Evolutionary conservation across 192 early-diverging fungal genomes (phyloP), one percentile per base, ranked within the genome.

Genomic region (Coemansia sp.): DNA sequence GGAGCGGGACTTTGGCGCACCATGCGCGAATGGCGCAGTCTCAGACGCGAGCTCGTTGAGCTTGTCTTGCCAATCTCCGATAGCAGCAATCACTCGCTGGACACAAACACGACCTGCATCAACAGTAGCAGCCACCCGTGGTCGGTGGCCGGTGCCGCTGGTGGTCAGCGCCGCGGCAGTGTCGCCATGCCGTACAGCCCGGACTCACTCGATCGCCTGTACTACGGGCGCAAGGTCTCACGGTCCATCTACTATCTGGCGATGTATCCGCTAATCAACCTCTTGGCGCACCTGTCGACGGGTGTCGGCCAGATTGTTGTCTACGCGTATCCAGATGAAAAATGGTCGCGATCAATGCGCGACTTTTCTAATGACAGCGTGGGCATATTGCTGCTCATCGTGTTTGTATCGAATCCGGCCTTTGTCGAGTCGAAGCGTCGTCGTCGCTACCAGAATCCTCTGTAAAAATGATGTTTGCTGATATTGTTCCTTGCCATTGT

Each of bases 351-450:
- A 53, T 77, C 74, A 40, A 64, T 77, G 60, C 74, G 80, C 17
- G 74, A 82, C 36, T 82, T 71, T 43, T 77, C 80, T 17, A 82
- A 82, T 58, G 80, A 82, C 61, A 77, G 80, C 62, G 80, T 82
- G 6, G 80, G 80, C 36, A 74, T 82, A 31, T 59, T 82, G 42
- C 51, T 82, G 62, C 58, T 82, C 17, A 65, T 77, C 56, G 79
- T 82, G 32, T 82, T 82, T 59, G 69, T 82, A 10, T 76, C 74
- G n/a, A 82, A 82, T 47, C 79, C 79, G 24, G 79, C 80, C 27
- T 82, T 82, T 74, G 80, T 82, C 19, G 62, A 82, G 47, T 62
- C 65, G 12, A 73, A 73, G 46, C 43, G 73, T 32, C 74, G 80
- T 42, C 64, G 60, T 19, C 68, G 54, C 32, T 53, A 47, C 43